Evolutionary conservation across 225 moss, liverwort and hornwort species (phyloP), one percentile per base, ranked within the genome.

Genomic region (Climacium dendroides): DNA sequence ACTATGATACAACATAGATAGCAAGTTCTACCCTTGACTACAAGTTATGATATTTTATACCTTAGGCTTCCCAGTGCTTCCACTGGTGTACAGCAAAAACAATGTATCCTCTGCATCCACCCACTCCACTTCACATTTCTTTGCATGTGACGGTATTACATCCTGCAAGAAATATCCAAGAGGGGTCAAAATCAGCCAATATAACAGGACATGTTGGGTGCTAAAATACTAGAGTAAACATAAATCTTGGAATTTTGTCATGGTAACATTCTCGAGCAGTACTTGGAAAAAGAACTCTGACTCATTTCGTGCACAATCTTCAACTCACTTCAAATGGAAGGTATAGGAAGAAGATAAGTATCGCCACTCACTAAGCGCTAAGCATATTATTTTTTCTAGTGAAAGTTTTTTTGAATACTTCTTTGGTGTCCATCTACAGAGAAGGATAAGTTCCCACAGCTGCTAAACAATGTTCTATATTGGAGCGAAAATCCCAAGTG

Each of bases 41-140:
- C 63, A 32, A 60, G 1, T 60, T 61, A 20, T 54, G 22, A 25
- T 61, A 28, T 59, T 28, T 92, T 79, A 57, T 87, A 97, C 97
- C 95, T 98, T 98, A 57, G 98, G 98, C 84, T 98, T 98, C 77
- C 98, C 98, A 24, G 98, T 98, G 88, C 98, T 98, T 85, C 98
- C 98, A 88, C 98, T 98, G 13, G 98, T 98, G 62, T 98, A 98
- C 17, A 98, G 91, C 64, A 98, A 84, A 90, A 98, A 98, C 74
- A 98, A 74, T 55, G 96, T 91, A 90, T 98, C 98, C 88, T 98
- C 98, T 39, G 97, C 98, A 89, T 98, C 98, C 17, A 98, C 93
- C 98, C 98, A 98, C 89, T 98, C 98, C 62, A 97, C 93, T 61
- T 92, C 92, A 95, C 96, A 94, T 70, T 95, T 88, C 50, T 89